Percentiles rank a stretch among this genome's conserved stretches.
These are phyloP conservation scores for Plasmodium gaboni DNA, from an alignment of 169 alveolate genomes.

Conservation along the genomic window DNA sequence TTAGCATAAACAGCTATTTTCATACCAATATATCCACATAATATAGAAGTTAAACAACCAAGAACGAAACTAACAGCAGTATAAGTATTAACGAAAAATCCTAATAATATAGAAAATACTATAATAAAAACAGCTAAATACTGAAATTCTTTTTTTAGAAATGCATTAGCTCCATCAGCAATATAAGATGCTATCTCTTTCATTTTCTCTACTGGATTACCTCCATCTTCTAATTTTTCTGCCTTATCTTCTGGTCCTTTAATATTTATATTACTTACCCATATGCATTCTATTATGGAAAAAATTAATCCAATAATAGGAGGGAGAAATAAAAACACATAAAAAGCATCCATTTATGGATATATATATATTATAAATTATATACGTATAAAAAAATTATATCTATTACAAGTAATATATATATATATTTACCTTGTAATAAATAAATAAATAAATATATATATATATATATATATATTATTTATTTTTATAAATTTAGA, in stretches of 20 bases:
- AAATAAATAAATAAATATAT: too few species aligned
- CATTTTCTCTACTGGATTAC: slow-evolving; percentile 78
- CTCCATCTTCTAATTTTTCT: slow-evolving; percentile 67
- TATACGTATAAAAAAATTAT: too few species aligned
- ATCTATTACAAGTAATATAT: too few species aligned
- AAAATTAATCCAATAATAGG: slow-evolving; percentile 69
- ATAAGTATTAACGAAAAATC: slow-evolving; percentile 78
- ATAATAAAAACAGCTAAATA: slow-evolving; percentile 87
- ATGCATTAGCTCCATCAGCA: slow-evolving; percentile 93
- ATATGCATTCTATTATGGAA: slow-evolving; percentile 50
- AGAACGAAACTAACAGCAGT: slow-evolving; percentile 89
- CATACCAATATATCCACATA: slow-evolving; percentile 93
- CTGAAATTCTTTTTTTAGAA: slow-evolving; percentile 89
- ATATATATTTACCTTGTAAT: too few species aligned
- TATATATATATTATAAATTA: background rate
- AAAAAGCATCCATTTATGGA: slow-evolving; percentile 31
- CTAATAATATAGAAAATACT: slow-evolving; percentile 85
- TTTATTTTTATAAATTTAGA: too few species aligned
- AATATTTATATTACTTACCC: slow-evolving; percentile 50
- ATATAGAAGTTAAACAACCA: slow-evolving; percentile 92
- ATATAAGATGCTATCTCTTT: slow-evolving; percentile 84
- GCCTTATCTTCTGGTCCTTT: slow-evolving; percentile 58
- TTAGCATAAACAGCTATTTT: slow-evolving; percentile 90
- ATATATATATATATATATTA: too few species aligned
- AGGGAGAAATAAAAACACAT: slow-evolving; percentile 41